phyloP scores from a whole-genome alignment of 1,284 basidiomycete species.

The Ustilago crameri region DNA sequence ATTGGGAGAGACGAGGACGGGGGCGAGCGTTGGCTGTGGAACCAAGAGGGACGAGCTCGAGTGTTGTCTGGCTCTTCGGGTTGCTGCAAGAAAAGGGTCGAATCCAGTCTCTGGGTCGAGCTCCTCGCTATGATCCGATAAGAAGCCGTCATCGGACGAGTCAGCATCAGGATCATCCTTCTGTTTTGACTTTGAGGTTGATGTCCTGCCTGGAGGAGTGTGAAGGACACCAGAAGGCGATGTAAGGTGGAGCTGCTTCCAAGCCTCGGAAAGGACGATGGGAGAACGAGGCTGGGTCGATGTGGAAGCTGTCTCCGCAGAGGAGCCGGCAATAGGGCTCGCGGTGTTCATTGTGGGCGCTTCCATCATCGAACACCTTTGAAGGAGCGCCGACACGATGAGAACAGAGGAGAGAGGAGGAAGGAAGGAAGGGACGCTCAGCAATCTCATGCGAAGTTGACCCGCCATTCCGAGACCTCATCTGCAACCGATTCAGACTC shows the following conservation, averaged over 20 bases:
- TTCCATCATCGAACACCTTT: constrained; percentile 17
- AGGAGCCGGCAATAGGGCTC: constrained; percentile 2
- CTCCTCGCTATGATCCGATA: constrained; percentile 45
- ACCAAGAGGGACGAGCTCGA: constrained; percentile 18
- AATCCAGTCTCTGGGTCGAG: constrained; percentile 47
- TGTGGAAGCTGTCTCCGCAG: constrained; percentile 1
- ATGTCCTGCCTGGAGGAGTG: constrained; percentile 7
- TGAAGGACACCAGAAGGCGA: constrained; percentile 19
- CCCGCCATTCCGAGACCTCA: too few species aligned
- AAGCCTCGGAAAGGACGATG: constrained; percentile 40
- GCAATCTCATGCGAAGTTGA: too few species aligned
- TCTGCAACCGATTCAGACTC: too few species aligned
- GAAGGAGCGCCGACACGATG: constrained; percentile 3
- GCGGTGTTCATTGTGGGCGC: background rate
- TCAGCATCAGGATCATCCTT: constrained; percentile 17
- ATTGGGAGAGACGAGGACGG: constrained; percentile 3
- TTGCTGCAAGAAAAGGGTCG: constrained; percentile 45
- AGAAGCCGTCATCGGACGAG: constrained; percentile 43
- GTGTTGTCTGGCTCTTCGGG: constrained; percentile 27
- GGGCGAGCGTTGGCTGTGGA: constrained; percentile 3
- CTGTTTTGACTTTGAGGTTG: constrained; percentile 1
- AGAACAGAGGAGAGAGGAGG: background rate
- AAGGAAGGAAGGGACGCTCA: too few species aligned
- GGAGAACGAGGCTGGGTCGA: constrained; percentile 22
- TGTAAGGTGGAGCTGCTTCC: constrained; percentile 36